Evolutionary conservation across 208 protist genomes (phyloP).

Genomic region (Herpetomonas samuelpessoai): DNA sequence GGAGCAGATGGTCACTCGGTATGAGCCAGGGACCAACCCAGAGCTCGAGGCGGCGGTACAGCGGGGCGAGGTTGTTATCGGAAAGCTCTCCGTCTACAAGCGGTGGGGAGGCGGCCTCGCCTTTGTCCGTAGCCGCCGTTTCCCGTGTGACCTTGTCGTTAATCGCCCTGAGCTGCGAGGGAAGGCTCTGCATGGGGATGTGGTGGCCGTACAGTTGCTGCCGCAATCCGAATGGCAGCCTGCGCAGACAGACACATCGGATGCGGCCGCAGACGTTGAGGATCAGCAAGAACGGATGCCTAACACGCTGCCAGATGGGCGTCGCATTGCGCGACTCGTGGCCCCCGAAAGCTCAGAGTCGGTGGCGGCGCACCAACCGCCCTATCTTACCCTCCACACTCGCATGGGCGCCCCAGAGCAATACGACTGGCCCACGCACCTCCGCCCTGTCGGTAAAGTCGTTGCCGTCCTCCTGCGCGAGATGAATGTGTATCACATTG

Average conservation of each 20-base stretch:
- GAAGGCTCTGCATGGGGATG: conserved; percentile 43
- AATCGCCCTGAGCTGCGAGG: conserved; percentile 26
- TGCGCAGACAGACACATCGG: too few relatives aligned
- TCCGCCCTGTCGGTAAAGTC: conserved; percentile 37
- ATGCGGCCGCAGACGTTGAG: not conserved
- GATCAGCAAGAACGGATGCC: conserved; percentile 17
- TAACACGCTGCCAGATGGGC: conserved; percentile 43
- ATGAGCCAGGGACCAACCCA: conserved; percentile 35
- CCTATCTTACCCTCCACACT: conserved; percentile 25
- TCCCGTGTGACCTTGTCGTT: conserved; percentile 56
- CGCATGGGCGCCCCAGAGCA: conserved; percentile 20
- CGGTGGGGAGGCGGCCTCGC: conserved; percentile 32
- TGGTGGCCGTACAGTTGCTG: conserved; percentile 68
- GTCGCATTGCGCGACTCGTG: conserved; percentile 35
- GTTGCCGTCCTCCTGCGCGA: conserved; percentile 42
- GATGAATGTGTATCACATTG: conserved; percentile 34
- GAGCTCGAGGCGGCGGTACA: conserved; percentile 40
- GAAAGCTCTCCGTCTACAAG: conserved; percentile 36
- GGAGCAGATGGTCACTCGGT: conserved; percentile 11
- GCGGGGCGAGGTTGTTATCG: conserved; percentile 59
- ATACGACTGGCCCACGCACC: conserved; percentile 27
- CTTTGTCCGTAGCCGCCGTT: conserved; percentile 45
- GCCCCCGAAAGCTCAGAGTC: conserved; percentile 12
- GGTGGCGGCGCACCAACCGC: conserved; percentile 2
- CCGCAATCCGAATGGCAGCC: conserved; percentile 15